These are phyloP conservation scores for Hebeloma cylindrosporum DNA, from an alignment of 768 basidiomycete species.

Conservation along the genomic window DNA sequence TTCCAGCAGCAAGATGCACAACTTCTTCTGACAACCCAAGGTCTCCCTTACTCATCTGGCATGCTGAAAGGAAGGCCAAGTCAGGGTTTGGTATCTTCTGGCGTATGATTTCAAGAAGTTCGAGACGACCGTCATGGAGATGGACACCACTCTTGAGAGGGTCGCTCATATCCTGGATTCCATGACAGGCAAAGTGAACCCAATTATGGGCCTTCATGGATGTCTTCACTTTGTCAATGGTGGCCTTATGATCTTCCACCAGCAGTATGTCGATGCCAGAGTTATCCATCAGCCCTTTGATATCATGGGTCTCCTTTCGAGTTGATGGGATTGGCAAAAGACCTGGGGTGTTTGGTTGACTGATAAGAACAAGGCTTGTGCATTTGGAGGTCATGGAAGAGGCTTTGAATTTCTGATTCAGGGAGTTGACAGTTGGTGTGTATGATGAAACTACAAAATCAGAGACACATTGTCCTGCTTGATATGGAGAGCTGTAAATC, in stretches of 20 bases:
- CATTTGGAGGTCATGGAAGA: not conserved
- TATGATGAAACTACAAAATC: conserved; percentile 24
- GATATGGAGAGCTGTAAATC: conserved; percentile 9
- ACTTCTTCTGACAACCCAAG: conserved; percentile 22
- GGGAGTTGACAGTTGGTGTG: conserved; percentile 19
- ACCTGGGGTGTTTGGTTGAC: conserved; percentile 13
- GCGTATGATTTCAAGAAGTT: conserved; percentile 22
- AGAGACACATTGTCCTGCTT: conserved; percentile 6
- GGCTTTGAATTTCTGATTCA: conserved; percentile 5
- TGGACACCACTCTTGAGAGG: conserved; percentile 29
- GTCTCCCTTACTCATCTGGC: conserved; percentile 37
- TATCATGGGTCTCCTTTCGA: not conserved
- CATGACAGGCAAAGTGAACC: conserved; percentile 41
- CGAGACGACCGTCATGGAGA: conserved; percentile 22
- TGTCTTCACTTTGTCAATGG: conserved; percentile 6
- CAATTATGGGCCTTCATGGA: conserved; percentile 7
- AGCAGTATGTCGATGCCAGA: conserved; percentile 1
- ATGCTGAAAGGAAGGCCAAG: conserved; percentile 45
- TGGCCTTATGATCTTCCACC: conserved; percentile 10
- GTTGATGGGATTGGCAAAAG: conserved; percentile 8
- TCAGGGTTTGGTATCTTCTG: conserved; percentile 19
- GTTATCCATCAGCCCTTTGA: not conserved
- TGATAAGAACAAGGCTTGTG: conserved; percentile 10
- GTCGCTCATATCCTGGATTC: conserved; percentile 24
- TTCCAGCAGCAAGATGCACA: conserved; percentile 40